These are phyloP conservation scores for Tremellales sp. DNA, from an alignment of 1,284 basidiomycete genomes.

Conservation along the genomic window DNA sequence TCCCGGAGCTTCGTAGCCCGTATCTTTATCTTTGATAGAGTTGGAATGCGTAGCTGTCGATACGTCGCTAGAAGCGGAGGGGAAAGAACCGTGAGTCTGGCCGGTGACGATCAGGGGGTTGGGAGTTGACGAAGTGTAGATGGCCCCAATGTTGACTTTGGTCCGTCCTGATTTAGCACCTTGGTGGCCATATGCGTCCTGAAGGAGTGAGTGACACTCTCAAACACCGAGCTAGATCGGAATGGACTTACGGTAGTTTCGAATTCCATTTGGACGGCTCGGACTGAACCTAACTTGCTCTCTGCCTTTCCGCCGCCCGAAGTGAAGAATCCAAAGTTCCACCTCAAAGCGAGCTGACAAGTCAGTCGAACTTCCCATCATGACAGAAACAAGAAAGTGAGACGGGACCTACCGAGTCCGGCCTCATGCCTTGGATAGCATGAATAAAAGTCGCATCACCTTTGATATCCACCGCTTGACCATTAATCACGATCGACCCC, in stretches of 20 bases:
- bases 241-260: constrained; percentile 60
- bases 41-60: constrained; percentile 69
- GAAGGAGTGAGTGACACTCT: neutral
- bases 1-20: constrained; percentile 74
- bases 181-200: constrained; percentile 64
- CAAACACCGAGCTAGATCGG: neutral
- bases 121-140: constrained; percentile 27
- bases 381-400: neutral
- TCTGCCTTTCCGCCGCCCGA: constrained; percentile 54
- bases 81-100: constrained; percentile 55
- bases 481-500: constrained; percentile 71
- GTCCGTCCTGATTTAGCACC: constrained; percentile 74
- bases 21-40: constrained; percentile 61
- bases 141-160: constrained; percentile 72
- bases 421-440: constrained; percentile 98
- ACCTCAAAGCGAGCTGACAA: constrained; percentile 66
- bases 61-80: constrained; percentile 55
- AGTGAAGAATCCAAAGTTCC: constrained; percentile 94
- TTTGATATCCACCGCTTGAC: constrained; percentile 61
- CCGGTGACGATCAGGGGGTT: constrained; percentile 49
- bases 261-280: constrained; percentile 94
- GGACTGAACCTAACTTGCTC: constrained; percentile 64
- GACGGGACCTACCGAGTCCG: constrained; percentile 61
- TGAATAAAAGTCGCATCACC: constrained; percentile 91
- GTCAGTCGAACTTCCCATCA: neutral